phyloP scores from a whole-genome alignment of 352 stramenopile genomes.

The Thraustotheca clavata region DNA sequence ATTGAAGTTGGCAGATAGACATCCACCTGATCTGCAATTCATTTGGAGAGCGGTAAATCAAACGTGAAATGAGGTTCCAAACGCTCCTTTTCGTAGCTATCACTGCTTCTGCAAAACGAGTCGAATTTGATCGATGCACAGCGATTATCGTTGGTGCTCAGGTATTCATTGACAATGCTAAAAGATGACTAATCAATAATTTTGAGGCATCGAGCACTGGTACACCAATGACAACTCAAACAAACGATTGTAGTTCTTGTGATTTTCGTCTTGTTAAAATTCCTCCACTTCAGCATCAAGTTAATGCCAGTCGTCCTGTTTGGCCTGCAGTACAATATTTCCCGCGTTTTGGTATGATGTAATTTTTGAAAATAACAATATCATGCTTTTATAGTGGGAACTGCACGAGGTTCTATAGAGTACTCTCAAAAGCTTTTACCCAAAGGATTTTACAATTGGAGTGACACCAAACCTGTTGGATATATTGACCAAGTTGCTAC shows the following conservation, averaged over 20 bases:
- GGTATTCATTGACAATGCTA: constrained; percentile 23
- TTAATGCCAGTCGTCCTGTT: not conserved
- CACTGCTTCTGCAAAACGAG: not conserved
- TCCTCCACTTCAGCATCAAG: constrained; percentile 25
- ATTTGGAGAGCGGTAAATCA: no score
- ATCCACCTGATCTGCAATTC: no score
- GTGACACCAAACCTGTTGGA: constrained; percentile 45
- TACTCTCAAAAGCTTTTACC: not conserved
- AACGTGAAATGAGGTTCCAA: no score
- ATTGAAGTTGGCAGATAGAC: no score
- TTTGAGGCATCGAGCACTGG: constrained; percentile 46
- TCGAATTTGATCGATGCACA: constrained; percentile 46
- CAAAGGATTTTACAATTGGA: constrained; percentile 72
- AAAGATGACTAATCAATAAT: not conserved
- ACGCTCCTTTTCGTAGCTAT: no score
- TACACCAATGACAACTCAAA: constrained; percentile 80
- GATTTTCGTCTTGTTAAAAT: constrained; percentile 81
- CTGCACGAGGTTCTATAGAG: not conserved
- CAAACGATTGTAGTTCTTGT: constrained; percentile 75
- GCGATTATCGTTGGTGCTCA: constrained; percentile 72
- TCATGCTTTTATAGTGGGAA: not conserved
- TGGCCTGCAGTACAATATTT: not conserved
- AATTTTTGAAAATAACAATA: not conserved
- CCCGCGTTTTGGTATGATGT: constrained; percentile 9
- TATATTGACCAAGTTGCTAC: constrained; percentile 49